Evolutionary conservation across 768 basidiomycete species (phyloP).

Genomic region (Fomitopsis pulvina): DNA sequence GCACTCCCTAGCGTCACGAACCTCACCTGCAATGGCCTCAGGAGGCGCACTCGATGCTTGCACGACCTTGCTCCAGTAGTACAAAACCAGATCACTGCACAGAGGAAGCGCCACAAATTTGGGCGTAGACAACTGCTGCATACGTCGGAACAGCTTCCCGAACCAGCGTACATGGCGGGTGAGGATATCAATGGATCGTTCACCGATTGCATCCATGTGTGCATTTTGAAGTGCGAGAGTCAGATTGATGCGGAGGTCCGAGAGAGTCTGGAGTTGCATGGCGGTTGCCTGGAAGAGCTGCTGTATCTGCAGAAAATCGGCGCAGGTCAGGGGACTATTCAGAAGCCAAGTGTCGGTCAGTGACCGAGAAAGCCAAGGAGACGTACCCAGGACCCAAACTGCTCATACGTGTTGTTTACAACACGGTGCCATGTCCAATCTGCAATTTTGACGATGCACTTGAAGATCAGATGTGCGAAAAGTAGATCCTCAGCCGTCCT

Average conservation of each 20-base stretch:
- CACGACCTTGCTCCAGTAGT: constrained; percentile 77
- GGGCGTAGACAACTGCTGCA: constrained; percentile 54
- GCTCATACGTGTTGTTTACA: constrained; percentile 17
- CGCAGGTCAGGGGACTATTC: no score
- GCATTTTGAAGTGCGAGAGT: constrained; percentile 34
- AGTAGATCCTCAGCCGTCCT: constrained; percentile 40
- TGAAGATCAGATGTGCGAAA: constrained; percentile 66
- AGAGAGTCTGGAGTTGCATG: constrained; percentile 47
- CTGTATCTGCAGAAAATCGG: constrained; percentile 39
- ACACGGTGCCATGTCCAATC: constrained; percentile 61
- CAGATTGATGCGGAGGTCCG: constrained; percentile 50
- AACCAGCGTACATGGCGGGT: constrained; percentile 65
- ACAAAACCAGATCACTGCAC: constrained; percentile 64
- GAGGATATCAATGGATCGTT: constrained; percentile 46
- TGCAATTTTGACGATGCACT: constrained; percentile 64
- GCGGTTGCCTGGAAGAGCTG: constrained; percentile 57
- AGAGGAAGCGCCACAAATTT: constrained; percentile 59
- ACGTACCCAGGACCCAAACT: constrained; percentile 50
- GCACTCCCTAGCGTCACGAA: neutral
- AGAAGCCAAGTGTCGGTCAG: no score
- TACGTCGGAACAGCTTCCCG: constrained; percentile 74
- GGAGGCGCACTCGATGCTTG: constrained; percentile 54
- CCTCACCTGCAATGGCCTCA: constrained; percentile 51
- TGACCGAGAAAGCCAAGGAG: neutral
- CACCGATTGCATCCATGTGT: constrained; percentile 29